These are phyloP conservation scores for Protea cynaroides DNA, from an alignment of 164 flowering plant species.

Conservation along the genomic window DNA sequence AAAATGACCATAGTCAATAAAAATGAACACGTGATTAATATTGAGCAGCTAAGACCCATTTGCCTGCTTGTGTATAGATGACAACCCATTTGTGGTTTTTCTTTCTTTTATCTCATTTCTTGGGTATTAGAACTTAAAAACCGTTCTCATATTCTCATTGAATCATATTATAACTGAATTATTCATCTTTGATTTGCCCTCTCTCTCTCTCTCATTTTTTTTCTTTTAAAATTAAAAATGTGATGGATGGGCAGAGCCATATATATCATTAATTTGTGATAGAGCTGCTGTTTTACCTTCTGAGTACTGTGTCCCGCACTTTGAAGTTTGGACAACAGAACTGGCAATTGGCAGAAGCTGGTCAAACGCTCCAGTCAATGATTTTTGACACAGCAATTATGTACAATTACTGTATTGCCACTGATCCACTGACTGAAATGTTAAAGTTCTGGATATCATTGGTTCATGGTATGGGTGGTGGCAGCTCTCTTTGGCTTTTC, in stretches of 20 bases:
- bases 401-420: not conserved
- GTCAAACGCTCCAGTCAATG: constrained; percentile 3
- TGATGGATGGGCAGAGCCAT: not conserved
- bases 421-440: not conserved
- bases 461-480: no score
- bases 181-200: no score
- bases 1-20: constrained; percentile 7
- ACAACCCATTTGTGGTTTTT: not conserved
- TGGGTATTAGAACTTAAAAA: not conserved
- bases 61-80: constrained; percentile 1
- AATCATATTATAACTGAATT: not conserved
- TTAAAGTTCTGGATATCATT: not conserved
- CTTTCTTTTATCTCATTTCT: not conserved
- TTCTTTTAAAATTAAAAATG: not conserved
- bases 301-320: not conserved
- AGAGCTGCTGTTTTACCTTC: not conserved
- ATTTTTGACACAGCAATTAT: not conserved
- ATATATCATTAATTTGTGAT: not conserved
- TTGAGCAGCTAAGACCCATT: not conserved
- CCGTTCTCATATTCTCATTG: no score
- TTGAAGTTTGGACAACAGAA: not conserved
- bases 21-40: not conserved
- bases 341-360: not conserved
- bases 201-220: no score
- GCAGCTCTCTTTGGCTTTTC: no score